These are phyloP conservation scores for Pichia gijzeniarum DNA, from an alignment of 805 yeast genomes.

Conservation along the genomic window DNA sequence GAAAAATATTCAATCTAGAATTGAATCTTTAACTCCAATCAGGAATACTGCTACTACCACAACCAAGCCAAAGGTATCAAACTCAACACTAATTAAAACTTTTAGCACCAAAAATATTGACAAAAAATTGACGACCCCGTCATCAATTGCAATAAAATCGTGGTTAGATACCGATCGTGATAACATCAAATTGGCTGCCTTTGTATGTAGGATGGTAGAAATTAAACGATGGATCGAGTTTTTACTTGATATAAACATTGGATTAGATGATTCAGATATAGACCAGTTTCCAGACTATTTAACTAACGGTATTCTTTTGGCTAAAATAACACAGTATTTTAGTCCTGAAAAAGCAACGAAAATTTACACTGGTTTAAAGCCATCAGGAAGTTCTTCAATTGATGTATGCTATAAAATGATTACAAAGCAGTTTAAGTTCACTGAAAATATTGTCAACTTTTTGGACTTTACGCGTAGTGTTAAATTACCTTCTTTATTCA, in stretches of 20 bases:
- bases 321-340: constrained; percentile 66
- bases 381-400: neutral
- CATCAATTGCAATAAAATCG: constrained; percentile 10
- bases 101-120: constrained; percentile 9
- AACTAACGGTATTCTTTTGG: constrained; percentile 80
- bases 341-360: constrained; percentile 57
- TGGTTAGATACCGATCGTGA: constrained; percentile 29
- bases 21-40: constrained; percentile 8
- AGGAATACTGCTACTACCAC: too few relatives aligned
- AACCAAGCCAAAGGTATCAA: neutral
- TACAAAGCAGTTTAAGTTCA: constrained; percentile 73
- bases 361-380: constrained; percentile 43
- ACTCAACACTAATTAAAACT: neutral
- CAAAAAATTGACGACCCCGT: constrained; percentile 5
- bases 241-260: constrained; percentile 22
- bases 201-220: constrained; percentile 47
- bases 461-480: constrained; percentile 62
- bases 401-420: constrained; percentile 26
- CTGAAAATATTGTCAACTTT: constrained; percentile 86
- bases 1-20: constrained; percentile 25
- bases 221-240: constrained; percentile 45
- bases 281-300: constrained; percentile 53
- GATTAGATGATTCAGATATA: constrained; percentile 32
- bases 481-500: constrained; percentile 78
- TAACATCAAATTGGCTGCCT: constrained; percentile 34